Percentiles rank a stretch among this genome's conserved stretches.
phyloP scores from a whole-genome alignment of 306 rosid species.

The Fagus sylvatica region DNA sequence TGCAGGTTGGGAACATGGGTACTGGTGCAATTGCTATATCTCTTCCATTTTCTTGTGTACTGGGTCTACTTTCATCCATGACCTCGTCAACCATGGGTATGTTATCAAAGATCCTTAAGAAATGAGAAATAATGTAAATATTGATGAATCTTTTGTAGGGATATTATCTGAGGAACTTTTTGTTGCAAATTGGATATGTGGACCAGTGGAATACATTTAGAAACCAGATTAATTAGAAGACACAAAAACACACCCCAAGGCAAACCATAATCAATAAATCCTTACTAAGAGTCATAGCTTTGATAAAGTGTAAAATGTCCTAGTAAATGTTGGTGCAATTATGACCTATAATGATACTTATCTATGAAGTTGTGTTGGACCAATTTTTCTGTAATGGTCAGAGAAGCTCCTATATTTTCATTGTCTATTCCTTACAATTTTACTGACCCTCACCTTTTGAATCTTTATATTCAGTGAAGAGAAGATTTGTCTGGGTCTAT shows the following conservation, averaged over 20 bases:
- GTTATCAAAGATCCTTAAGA: conserved; percentile 22
- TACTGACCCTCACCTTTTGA: conserved; percentile 19
- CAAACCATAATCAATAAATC: background rate
- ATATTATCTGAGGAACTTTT: conserved; percentile 14
- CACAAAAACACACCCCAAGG: no score
- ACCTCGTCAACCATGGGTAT: conserved; percentile 96
- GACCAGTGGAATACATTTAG: background rate
- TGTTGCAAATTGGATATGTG: background rate
- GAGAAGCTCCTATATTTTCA: background rate
- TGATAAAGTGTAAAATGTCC: conserved; percentile 3
- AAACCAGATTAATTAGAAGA: background rate
- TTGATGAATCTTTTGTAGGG: background rate
- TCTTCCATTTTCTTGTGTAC: conserved; percentile 92
- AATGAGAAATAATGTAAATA: conserved; percentile 5
- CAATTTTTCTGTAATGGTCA: background rate
- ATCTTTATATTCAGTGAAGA: conserved; percentile 53
- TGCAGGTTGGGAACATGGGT: conserved; percentile 77
- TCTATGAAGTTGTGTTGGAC: conserved; percentile 1
- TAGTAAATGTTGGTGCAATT: conserved; percentile 9
- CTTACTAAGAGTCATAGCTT: conserved; percentile 2
- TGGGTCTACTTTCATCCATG: conserved; percentile 88
- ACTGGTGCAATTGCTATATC: conserved; percentile 77
- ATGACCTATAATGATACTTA: conserved; percentile 4
- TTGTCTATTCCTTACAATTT: background rate
- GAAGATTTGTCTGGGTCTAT: conserved; percentile 81